Percentiles rank a stretch among this genome's conserved stretches.
Conservation (phyloP, 1,284 basidiomycete species). For the Athelia psychrophila region DNA sequence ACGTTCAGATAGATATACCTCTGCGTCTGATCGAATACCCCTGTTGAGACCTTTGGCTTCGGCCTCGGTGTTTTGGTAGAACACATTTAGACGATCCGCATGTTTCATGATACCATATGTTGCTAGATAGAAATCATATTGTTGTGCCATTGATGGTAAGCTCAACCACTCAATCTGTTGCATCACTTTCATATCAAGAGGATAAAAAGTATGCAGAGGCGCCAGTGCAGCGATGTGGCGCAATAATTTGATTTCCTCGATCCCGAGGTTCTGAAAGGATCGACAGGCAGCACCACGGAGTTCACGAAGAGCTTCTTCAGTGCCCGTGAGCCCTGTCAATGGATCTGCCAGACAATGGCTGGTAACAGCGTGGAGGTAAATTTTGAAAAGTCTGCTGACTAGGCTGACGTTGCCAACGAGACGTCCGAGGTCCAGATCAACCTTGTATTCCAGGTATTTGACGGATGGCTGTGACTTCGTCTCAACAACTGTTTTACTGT, state of each 20-base stretch:
- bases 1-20: neutral
- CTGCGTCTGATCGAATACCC: neutral
- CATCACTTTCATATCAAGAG: constrained; percentile 34
- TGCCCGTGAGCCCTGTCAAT: constrained; percentile 41
- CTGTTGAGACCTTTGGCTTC: no score
- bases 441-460: constrained; percentile 32
- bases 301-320: constrained; percentile 39
- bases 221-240: constrained; percentile 29
- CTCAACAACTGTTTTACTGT: constrained; percentile 21
- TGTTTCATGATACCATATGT: constrained; percentile 16
- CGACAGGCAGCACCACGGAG: constrained; percentile 33
- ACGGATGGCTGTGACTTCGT: constrained; percentile 8
- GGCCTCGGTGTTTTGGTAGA: constrained; percentile 5
- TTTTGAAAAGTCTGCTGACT: constrained; percentile 33
- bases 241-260: constrained; percentile 28
- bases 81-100: constrained; percentile 12
- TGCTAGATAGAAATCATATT: constrained; percentile 16
- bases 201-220: constrained; percentile 36
- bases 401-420: constrained; percentile 30
- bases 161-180: constrained; percentile 33
- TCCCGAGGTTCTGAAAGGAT: constrained; percentile 34
- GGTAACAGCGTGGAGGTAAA: constrained; percentile 45
- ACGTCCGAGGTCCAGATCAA: constrained; percentile 36
- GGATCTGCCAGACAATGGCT: constrained; percentile 41
- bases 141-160: constrained; percentile 23